Base-by-base conservation (phyloP, 164 flowering plant species). In the Santalum album region DNA sequence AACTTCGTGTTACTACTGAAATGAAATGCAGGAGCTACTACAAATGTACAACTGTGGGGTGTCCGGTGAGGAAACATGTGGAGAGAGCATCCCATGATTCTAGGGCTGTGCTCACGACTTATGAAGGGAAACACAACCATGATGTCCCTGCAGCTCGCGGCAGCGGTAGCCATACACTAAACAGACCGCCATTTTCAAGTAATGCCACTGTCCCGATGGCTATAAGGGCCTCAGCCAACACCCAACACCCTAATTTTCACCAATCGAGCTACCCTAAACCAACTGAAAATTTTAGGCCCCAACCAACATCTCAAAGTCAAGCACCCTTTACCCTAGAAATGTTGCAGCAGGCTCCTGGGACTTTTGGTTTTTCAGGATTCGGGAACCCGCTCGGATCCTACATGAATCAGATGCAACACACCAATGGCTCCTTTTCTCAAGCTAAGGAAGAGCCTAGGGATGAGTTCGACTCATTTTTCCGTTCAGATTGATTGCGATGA, bases 41-140 rank as follows among this genome's bases (percentile, higher is more conserved):
- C 78, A 89, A 89, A 49, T 89, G 97, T 49, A 89, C 97, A 9
- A 57, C 34, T 7, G 49, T 27, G 1, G 86, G 86, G 1, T 89
- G 97, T 54, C 83, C 82, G 0, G 97, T 89, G 50, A 69, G 97
- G 73, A 89, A 89, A 58, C 95, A 82, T 45, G 87, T 89, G 0
- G 97, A 89, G 66, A 60, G 97, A 65, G 91, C 95, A 43, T 81
- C 90, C 0, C 83, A 89, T 21, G 95, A 89, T 39, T 26, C 61
- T 21, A 74, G 86, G 45, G 89, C 95, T 2, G 97, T 89, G 73
- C 79, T 89, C 65, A 86, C 95, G 1, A 81, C 95, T 1, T 89
- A 89, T 11, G 97, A 86, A 62, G 97, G 97, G 26, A 89, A 86
- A 36, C 97, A 89, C 78, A 89, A 81, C 77, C 97, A 89, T 20